Conservation (phyloP, 768 basidiomycete genomes). For the Leccinum barrowsii region DNA sequence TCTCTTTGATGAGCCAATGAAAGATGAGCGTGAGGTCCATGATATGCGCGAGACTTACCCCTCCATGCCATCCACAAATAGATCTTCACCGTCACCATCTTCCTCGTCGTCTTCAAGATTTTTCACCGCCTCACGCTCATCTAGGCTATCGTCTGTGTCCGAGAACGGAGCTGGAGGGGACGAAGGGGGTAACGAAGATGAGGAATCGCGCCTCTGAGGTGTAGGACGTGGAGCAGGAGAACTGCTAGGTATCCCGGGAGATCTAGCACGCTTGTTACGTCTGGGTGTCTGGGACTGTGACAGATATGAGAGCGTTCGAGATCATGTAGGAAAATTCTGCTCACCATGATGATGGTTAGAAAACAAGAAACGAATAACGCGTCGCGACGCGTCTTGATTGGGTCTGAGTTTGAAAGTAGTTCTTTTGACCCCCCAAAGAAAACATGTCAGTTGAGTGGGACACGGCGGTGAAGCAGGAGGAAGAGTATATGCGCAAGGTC, state of each 20-base stretch:
- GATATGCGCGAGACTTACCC: slow-evolving; percentile 44
- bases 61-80: slow-evolving; percentile 79
- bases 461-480: slow-evolving; percentile 63
- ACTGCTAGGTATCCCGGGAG: slow-evolving; percentile 46
- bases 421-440: too few relatives aligned
- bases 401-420: slow-evolving; percentile 42
- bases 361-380: slow-evolving; percentile 31
- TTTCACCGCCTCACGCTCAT: slow-evolving; percentile 63
- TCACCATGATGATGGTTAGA: slow-evolving; percentile 37
- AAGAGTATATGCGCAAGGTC: slow-evolving; percentile 54
- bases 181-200: slow-evolving; percentile 81
- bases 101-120: slow-evolving; percentile 69
- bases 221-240: slow-evolving; percentile 44
- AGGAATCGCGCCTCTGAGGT: slow-evolving; percentile 52
- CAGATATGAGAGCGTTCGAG: background rate
- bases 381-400: slow-evolving; percentile 41
- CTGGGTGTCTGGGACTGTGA: slow-evolving; percentile 43
- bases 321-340: slow-evolving; percentile 7
- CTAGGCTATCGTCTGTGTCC: slow-evolving; percentile 80
- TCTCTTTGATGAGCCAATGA: slow-evolving; percentile 47
- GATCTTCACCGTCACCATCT: slow-evolving; percentile 88
- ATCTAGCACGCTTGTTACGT: slow-evolving; percentile 61
- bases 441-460: slow-evolving; percentile 41
- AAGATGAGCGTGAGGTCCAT: slow-evolving; percentile 8
- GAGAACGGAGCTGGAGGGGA: slow-evolving; percentile 82